Evolutionary conservation across 768 basidiomycete genomes (phyloP).

Genomic region (Phylloporus sp.): DNA sequence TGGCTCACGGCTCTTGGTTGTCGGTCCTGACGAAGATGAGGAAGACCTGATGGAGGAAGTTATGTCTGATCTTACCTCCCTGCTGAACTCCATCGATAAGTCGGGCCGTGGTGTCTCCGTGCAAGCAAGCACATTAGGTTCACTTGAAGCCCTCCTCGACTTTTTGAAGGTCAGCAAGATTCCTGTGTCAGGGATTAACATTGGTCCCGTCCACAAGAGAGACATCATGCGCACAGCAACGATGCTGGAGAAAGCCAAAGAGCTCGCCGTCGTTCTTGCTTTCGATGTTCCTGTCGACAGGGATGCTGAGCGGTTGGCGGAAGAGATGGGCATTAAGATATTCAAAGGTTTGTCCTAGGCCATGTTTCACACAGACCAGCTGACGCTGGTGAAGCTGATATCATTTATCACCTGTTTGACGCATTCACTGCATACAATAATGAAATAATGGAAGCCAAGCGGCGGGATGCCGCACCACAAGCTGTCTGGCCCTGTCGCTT

Average conservation of each 20-base stretch:
- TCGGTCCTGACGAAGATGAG: constrained; percentile 94
- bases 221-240: constrained; percentile 89
- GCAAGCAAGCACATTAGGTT: constrained; percentile 94
- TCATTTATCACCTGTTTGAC: constrained; percentile 98
- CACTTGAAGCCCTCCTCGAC: constrained; percentile 92
- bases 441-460: constrained; percentile 89
- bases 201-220: constrained; percentile 94
- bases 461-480: constrained; percentile 85
- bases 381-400: constrained; percentile 62
- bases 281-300: constrained; percentile 95
- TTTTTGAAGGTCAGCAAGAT: constrained; percentile 95
- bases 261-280: constrained; percentile 90
- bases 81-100: constrained; percentile 89
- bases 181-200: constrained; percentile 95
- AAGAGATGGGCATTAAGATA: constrained; percentile 88
- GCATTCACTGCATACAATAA: constrained; percentile 92
- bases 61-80: constrained; percentile 89
- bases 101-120: constrained; percentile 96
- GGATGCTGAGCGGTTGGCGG: constrained; percentile 86
- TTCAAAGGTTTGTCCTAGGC: constrained; percentile 73
- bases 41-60: constrained; percentile 92
- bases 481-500: constrained; percentile 97
- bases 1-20: constrained; percentile 88
- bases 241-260: constrained; percentile 95
- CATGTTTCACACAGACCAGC: not conserved